phyloP scores from a whole-genome alignment of 768 basidiomycete species.

The Glaciozyma martinii region DNA sequence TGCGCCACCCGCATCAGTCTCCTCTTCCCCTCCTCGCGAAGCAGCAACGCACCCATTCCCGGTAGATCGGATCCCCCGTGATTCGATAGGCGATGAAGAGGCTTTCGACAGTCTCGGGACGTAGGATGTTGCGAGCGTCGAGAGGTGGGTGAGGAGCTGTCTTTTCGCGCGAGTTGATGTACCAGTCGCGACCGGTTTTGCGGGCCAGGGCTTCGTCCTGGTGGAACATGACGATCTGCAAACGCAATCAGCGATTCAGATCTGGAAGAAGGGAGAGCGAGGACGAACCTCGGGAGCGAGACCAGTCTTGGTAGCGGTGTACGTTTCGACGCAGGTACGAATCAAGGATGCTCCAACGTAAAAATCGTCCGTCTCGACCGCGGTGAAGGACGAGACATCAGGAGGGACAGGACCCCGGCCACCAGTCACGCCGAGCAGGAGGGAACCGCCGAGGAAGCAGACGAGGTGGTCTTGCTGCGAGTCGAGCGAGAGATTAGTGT shows the following conservation, averaged over 20 bases:
- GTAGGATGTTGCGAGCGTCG: constrained; percentile 87
- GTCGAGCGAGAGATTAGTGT: background rate
- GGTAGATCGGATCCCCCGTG: constrained; percentile 71
- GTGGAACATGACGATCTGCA: constrained; percentile 80
- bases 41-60: constrained; percentile 46
- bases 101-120: constrained; percentile 90
- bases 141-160: constrained; percentile 41
- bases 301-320: constrained; percentile 31
- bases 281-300: constrained; percentile 28
- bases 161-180: constrained; percentile 23
- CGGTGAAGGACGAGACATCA: constrained; percentile 42
- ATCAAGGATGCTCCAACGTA: constrained; percentile 67
- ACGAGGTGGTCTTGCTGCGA: constrained; percentile 82
- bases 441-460: constrained; percentile 85
- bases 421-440: constrained; percentile 74
- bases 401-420: constrained; percentile 10
- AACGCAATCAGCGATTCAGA: background rate
- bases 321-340: constrained; percentile 74
- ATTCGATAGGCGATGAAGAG: constrained; percentile 84
- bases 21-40: background rate
- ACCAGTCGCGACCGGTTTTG: constrained; percentile 45
- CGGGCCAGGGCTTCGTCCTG: constrained; percentile 35
- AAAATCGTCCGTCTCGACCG: constrained; percentile 66
- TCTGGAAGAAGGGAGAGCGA: background rate
- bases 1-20: background rate